Conservation (phyloP, 2,329 filamentous ascomycete genomes). For the Teratosphaeria destructans region DNA sequence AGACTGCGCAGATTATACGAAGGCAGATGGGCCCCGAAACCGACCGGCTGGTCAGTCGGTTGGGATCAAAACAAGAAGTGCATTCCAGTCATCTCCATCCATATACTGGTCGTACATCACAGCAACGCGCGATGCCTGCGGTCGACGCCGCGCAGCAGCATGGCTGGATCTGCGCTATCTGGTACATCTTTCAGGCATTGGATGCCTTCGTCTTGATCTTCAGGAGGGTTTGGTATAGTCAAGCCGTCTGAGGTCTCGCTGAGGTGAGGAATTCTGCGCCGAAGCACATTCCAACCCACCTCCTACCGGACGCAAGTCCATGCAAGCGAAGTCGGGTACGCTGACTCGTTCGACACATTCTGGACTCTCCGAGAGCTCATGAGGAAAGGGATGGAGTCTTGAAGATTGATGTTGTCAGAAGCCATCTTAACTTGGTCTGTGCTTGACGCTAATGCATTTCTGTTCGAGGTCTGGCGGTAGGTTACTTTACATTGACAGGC, state of each 20-base stretch:
- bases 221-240: neutral
- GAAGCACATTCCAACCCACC: neutral
- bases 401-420: neutral
- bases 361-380: neutral
- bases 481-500: neutral
- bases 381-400: neutral
- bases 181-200: neutral
- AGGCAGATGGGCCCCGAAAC: neutral
- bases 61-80: slow-evolving; percentile 11
- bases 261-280: neutral
- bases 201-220: neutral
- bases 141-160: neutral
- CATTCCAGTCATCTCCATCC: slow-evolving; percentile 19
- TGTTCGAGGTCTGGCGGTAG: neutral
- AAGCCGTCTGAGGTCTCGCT: neutral
- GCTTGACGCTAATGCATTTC: neutral
- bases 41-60: neutral
- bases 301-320: neutral
- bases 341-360: too few relatives aligned
- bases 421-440: neutral
- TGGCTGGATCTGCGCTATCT: neutral
- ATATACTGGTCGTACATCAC: neutral
- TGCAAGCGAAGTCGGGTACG: too few relatives aligned
- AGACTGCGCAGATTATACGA: neutral
- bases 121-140: neutral